Evolutionary conservation across 768 basidiomycete genomes (phyloP).

Genomic region (Russula sp.): DNA sequence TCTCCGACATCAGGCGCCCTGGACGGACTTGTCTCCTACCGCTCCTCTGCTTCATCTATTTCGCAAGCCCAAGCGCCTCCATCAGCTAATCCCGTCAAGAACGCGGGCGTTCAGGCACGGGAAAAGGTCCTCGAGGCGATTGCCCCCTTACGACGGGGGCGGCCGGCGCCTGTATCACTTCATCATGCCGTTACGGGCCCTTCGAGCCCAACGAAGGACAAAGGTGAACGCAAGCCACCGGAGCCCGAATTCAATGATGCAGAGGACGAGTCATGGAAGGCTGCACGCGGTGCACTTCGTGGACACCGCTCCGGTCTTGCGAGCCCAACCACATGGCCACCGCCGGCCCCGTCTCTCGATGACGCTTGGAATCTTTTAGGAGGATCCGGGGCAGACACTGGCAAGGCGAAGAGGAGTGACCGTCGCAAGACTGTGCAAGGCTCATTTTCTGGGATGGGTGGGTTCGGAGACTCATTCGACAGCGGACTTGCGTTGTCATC

Average conservation of each 20-base stretch:
- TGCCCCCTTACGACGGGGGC: conserved; percentile 69
- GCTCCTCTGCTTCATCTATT: conserved; percentile 23
- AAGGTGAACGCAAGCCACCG: conserved; percentile 7
- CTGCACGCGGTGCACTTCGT: conserved; percentile 21
- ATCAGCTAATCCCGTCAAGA: conserved; percentile 31
- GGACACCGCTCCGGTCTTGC: conserved; percentile 24
- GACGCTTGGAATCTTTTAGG: conserved; percentile 19
- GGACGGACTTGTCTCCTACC: conserved; percentile 38
- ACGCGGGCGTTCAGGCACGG: conserved; percentile 60
- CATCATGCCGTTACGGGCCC: conserved; percentile 26
- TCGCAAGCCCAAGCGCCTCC: conserved; percentile 27
- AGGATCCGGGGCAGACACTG: not conserved
- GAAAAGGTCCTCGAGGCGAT: conserved; percentile 78
- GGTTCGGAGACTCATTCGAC: conserved; percentile 62
- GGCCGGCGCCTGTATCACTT: conserved; percentile 37
- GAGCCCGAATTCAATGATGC: conserved; percentile 30
- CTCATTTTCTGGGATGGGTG: conserved; percentile 21
- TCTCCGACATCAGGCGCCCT: conserved; percentile 28
- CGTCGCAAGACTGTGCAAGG: conserved; percentile 21
- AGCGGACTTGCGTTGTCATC: conserved; percentile 17
- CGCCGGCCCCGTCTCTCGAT: conserved; percentile 2
- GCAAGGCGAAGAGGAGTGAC: conserved; percentile 21
- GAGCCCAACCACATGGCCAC: conserved; percentile 20
- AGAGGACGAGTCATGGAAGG: conserved; percentile 27
- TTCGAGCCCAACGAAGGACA: conserved; percentile 28